Percentiles rank a stretch among this genome's conserved stretches.
Evolutionary conservation across 768 basidiomycete genomes (phyloP).

Genomic region (Lactarius sp.): DNA sequence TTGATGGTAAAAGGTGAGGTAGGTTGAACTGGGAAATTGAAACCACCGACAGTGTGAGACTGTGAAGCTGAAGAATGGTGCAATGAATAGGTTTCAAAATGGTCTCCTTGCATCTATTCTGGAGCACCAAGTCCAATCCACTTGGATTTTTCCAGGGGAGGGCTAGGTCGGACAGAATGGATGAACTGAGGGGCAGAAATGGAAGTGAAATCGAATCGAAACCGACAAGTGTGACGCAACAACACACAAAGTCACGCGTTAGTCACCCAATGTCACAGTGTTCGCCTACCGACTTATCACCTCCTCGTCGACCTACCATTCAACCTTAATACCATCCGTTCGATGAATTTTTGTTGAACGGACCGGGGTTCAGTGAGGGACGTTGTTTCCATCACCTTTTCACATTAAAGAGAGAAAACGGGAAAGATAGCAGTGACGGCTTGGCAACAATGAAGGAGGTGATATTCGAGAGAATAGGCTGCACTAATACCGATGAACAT

Average conservation of each 20-base stretch:
- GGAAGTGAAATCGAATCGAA: conserved; percentile 20
- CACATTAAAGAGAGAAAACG: conserved; percentile 12
- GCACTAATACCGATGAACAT: conserved; percentile 17
- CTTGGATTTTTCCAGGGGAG: conserved; percentile 2
- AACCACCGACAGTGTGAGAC: conserved; percentile 20
- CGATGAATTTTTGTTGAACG: conserved; percentile 9
- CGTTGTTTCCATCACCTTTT: not conserved
- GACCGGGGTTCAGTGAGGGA: conserved; percentile 4
- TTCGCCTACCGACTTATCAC: conserved; percentile 1
- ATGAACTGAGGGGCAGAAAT: not conserved
- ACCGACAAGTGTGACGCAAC: conserved; percentile 16
- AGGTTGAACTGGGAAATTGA: conserved; percentile 23
- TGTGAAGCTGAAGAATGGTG: conserved; percentile 7
- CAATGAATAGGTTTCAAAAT: conserved; percentile 17
- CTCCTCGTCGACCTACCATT: conserved; percentile 19
- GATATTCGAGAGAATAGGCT: conserved; percentile 8
- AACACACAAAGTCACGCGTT: conserved; percentile 21
- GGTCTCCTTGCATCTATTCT: conserved; percentile 21
- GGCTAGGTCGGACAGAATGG: not conserved
- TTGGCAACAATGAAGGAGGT: not conserved
- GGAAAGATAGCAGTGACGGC: not conserved
- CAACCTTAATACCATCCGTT: conserved; percentile 7
- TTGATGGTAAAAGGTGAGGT: conserved; percentile 20
- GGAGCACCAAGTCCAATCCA: conserved; percentile 4
- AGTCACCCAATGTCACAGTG: conserved; percentile 17